Evolutionary conservation across 371 early-diverging fungal genomes (phyloP).

Genomic region (Umbelopsis sp.): DNA sequence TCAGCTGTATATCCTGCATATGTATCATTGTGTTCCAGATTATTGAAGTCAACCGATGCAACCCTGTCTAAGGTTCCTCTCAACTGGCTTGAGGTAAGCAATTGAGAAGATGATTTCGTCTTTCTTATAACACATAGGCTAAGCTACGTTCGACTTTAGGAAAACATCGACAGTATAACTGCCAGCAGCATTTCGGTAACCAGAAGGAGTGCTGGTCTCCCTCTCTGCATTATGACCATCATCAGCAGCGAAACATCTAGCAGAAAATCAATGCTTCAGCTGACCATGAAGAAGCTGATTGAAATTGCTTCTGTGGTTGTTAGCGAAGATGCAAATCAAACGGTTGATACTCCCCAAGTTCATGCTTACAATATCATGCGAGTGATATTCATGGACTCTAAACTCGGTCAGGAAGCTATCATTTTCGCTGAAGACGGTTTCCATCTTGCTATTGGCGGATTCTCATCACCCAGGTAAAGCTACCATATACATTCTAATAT

Average conservation of each 20-base stretch:
- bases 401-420: slow-evolving; percentile 71
- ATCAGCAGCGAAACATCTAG: slow-evolving; percentile 74
- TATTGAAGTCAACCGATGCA: slow-evolving; percentile 58
- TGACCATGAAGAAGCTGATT: slow-evolving; percentile 72
- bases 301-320: slow-evolving; percentile 58
- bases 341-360: slow-evolving; percentile 79
- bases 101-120: neutral
- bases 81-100: slow-evolving; percentile 66
- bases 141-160: slow-evolving; percentile 24
- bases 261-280: slow-evolving; percentile 62
- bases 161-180: slow-evolving; percentile 53
- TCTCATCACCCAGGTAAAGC: slow-evolving; percentile 70
- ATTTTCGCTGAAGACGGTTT: slow-evolving; percentile 78
- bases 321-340: slow-evolving; percentile 55
- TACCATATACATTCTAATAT: neutral
- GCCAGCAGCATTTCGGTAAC: slow-evolving; percentile 83
- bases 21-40: slow-evolving; percentile 66
- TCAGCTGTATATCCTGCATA: slow-evolving; percentile 86
- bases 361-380: slow-evolving; percentile 91
- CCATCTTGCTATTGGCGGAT: slow-evolving; percentile 76
- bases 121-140: neutral
- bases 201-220: slow-evolving; percentile 91
- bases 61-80: slow-evolving; percentile 56
- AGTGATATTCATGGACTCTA: slow-evolving; percentile 80
- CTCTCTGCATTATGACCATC: slow-evolving; percentile 85